Evolutionary conservation across 169 alveolate genomes (phyloP), one percentile per base, ranked within the genome.

Genomic region (Plasmodium malariae): DNA sequence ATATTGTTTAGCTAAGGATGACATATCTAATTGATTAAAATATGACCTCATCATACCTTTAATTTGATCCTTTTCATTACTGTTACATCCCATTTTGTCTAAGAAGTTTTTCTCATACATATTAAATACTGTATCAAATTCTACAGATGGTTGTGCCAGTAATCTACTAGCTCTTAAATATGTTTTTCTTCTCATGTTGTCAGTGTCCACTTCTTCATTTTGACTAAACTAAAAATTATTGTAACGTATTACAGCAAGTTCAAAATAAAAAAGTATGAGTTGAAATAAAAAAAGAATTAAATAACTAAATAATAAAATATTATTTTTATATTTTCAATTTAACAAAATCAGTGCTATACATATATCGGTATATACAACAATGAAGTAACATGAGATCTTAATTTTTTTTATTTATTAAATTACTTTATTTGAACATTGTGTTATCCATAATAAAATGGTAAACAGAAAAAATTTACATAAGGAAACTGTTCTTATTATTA

Each of bases 71-170:
- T 71, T 49, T 24, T 71, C 69, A 3, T 28, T 26, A 36, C 36
- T 43, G 48, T 54, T 59, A 57, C 86, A 71, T 26, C 86, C 86
- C 86, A 71, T 71, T 71, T 49, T 48, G 36, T 71, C 68, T 9
- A 71, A 48, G 48, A 71, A 71, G 36, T 49, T 71, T 17, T 9
- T 36, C 24, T 71, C 48, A 71, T 48, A 71, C 32, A 71, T 34
- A 48, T 71, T 49, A 59, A 71, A 71, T 36, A 71, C 30, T 26
- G 28, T 2, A 21, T 71, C 86, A 21, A 71, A 71, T 71, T 71
- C 70, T 19, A 71, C 51, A 4, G 40, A 0, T 5, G 86, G 68
- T 32, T 71, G 30, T 12, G 55, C 67, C 28, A 71, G 48, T 51
- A 49, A 19, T 28, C 86, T 71, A 26, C 21, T 49, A 59, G 7